phyloP scores from a whole-genome alignment of 495 filamentous ascomycete genomes.

The Hypoxylon intermedium region DNA sequence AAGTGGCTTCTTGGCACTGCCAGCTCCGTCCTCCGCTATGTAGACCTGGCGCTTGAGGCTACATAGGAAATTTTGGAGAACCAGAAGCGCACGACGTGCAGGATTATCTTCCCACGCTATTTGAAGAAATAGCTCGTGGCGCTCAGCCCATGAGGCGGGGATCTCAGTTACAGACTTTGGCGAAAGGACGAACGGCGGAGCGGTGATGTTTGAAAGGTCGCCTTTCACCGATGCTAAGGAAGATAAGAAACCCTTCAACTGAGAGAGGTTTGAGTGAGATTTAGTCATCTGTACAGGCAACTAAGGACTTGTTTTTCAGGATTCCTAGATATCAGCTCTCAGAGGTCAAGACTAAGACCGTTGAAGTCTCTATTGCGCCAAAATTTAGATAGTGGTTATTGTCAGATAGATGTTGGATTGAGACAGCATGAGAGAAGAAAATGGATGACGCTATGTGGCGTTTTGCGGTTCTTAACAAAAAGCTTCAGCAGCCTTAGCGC shows the following conservation, averaged over 20 bases:
- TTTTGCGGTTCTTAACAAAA: not conserved
- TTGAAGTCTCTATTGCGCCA: no score
- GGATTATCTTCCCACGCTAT: constrained; percentile 74
- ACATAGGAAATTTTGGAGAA: constrained; percentile 84
- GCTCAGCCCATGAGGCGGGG: constrained; percentile 86
- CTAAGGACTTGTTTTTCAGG: no score
- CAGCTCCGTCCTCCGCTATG: constrained; percentile 14
- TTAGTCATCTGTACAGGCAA: not conserved
- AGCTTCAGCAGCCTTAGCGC: not conserved
- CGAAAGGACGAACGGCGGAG: constrained; percentile 84
- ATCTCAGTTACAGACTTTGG: constrained; percentile 82
- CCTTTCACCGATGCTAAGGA: constrained; percentile 62
- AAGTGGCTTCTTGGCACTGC: constrained; percentile 46
- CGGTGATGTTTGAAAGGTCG: constrained; percentile 84
- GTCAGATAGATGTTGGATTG: no score
- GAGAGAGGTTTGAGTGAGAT: constrained; percentile 1
- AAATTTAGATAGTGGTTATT: no score
- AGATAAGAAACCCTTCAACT: constrained; percentile 11
- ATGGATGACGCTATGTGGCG: not conserved
- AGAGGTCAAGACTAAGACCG: no score
- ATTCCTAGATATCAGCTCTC: not conserved
- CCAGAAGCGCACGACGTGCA: constrained; percentile 73
- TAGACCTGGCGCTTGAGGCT: constrained; percentile 81
- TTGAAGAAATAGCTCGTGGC: constrained; percentile 80
- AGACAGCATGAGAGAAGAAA: no score